These are phyloP conservation scores for Lichtheimia ramosa DNA, from an alignment of 371 early-diverging fungal genomes.

Conservation along the genomic window DNA sequence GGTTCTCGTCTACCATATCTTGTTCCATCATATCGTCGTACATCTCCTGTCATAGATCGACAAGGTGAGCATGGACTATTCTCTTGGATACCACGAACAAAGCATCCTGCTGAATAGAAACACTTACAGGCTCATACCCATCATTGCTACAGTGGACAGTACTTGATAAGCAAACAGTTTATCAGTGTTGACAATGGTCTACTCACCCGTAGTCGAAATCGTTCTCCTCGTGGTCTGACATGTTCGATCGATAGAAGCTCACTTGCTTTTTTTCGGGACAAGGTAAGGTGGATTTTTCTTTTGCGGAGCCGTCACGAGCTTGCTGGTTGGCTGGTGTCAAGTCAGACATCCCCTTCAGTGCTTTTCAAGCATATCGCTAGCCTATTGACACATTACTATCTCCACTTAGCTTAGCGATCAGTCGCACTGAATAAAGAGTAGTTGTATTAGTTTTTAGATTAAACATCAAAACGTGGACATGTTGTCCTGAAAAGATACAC, in stretches of 20 bases:
- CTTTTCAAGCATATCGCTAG: no score
- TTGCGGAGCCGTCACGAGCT: no score
- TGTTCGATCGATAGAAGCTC: neutral
- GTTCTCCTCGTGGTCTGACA: slow-evolving; percentile 20
- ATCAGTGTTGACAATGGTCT: neutral
- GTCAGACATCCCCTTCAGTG: no score
- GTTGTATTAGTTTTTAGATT: no score
- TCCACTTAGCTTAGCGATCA: no score
- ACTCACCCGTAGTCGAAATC: slow-evolving; percentile 13
- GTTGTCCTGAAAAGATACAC: no score
- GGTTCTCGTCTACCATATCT: slow-evolving; percentile 2
- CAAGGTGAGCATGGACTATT: neutral
- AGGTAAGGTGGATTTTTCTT: no score
- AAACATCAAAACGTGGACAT: no score
- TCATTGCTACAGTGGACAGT: neutral
- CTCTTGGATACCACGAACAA: neutral
- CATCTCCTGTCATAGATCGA: neutral
- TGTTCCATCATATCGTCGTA: slow-evolving; percentile 5
- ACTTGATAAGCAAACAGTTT: neutral
- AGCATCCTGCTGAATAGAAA: neutral
- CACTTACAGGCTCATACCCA: slow-evolving; percentile 2
- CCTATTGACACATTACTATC: no score
- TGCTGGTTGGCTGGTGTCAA: no score
- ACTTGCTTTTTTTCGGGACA: no score
- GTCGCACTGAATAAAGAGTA: no score